Evolutionary conservation across 164 flowering plant species (phyloP).

Genomic region (Brasenia schreberi): DNA sequence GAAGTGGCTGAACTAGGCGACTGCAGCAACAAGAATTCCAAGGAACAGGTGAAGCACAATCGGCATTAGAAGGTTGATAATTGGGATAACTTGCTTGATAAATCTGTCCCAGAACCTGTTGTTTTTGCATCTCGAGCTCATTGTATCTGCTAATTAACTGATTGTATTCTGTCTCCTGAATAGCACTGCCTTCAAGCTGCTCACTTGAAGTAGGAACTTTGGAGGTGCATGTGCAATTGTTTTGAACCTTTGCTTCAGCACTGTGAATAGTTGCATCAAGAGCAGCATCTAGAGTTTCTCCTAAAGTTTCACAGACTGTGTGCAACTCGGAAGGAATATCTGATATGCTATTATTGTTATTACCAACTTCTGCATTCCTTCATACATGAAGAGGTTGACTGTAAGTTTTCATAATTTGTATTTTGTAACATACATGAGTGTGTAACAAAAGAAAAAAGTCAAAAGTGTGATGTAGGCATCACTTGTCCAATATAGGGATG

Average conservation of each 20-base stretch:
- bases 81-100: slow-evolving; percentile 36
- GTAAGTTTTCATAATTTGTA: no score
- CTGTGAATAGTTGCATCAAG: slow-evolving; percentile 9
- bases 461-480: no score
- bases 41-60: slow-evolving; percentile 13
- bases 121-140: slow-evolving; percentile 68
- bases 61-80: slow-evolving; percentile 19
- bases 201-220: slow-evolving; percentile 12
- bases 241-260: slow-evolving; percentile 5
- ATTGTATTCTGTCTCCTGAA: slow-evolving; percentile 33
- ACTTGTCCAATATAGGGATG: no score
- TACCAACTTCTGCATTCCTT: slow-evolving; percentile 11
- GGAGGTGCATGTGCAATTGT: slow-evolving; percentile 7
- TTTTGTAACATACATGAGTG: no score
- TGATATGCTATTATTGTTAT: slow-evolving; percentile 6
- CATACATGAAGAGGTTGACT: not conserved
- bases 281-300: slow-evolving; percentile 10
- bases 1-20: slow-evolving; percentile 21
- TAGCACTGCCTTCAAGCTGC: slow-evolving; percentile 8
- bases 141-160: slow-evolving; percentile 42
- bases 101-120: slow-evolving; percentile 40
- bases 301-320: slow-evolving; percentile 1
- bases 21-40: slow-evolving; percentile 13
- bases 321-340: slow-evolving; percentile 2
- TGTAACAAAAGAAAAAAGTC: no score